Evolutionary conservation across 2,329 filamentous ascomycete species (phyloP).

Genomic region (Xylaria sp.): DNA sequence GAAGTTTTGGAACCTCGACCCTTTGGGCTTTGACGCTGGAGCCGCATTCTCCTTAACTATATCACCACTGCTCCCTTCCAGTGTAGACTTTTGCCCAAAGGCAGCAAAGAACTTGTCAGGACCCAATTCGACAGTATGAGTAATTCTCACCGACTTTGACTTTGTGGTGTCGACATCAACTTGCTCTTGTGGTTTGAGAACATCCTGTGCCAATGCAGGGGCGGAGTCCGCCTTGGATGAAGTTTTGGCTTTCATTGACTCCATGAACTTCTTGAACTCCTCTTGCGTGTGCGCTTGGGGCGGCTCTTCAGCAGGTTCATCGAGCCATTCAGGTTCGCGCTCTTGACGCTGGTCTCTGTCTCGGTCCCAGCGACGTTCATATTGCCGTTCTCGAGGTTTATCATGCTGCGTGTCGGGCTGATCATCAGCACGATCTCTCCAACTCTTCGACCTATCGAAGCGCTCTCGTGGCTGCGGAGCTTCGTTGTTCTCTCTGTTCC

Average conservation of each 20-base stretch:
- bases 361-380: slow-evolving; percentile 66
- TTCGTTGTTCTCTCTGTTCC: slow-evolving; percentile 72
- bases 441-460: slow-evolving; percentile 69
- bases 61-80: slow-evolving; percentile 64
- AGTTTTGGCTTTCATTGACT: slow-evolving; percentile 79
- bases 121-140: slow-evolving; percentile 72
- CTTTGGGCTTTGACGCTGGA: slow-evolving; percentile 63
- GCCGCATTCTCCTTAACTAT: slow-evolving; percentile 55
- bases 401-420: slow-evolving; percentile 53
- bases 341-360: slow-evolving; percentile 70
- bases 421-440: slow-evolving; percentile 65
- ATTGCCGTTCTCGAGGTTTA: slow-evolving; percentile 68
- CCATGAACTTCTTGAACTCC: slow-evolving; percentile 95
- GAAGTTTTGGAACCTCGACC: slow-evolving; percentile 86
- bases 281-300: slow-evolving; percentile 81
- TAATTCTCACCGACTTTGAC: slow-evolving; percentile 68
- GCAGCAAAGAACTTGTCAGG: slow-evolving; percentile 82
- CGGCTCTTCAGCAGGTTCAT: slow-evolving; percentile 76
- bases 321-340: slow-evolving; percentile 92
- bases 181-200: slow-evolving; percentile 52
- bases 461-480: slow-evolving; percentile 59
- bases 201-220: slow-evolving; percentile 49
- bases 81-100: slow-evolving; percentile 56
- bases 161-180: slow-evolving; percentile 64
- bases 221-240: slow-evolving; percentile 53